These are phyloP conservation scores for Apiotrichum porosum DNA, from an alignment of 1,284 basidiomycete species.

Conservation along the genomic window DNA sequence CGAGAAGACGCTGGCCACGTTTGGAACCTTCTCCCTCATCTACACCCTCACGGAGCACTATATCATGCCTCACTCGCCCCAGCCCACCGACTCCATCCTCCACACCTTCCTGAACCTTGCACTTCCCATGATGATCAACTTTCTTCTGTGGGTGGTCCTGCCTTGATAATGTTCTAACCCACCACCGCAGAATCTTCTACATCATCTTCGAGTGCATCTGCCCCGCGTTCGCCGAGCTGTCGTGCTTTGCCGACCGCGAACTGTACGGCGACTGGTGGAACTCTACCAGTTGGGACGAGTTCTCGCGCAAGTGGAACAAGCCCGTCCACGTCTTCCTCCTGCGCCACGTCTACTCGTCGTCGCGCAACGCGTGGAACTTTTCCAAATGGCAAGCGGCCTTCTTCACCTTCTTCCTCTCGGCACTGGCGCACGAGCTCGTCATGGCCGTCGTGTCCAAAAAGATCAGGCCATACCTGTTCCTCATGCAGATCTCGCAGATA, in stretches of 20 bases:
- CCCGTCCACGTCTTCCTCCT: conserved; percentile 70
- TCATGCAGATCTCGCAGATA: conserved; percentile 74
- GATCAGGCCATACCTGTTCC: conserved; percentile 54
- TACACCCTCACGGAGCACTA: conserved; percentile 88
- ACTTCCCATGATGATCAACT: conserved; percentile 79
- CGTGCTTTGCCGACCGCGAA: conserved; percentile 88
- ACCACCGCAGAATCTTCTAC: conserved; percentile 44
- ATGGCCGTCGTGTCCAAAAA: conserved; percentile 96
- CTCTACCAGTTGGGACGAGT: conserved; percentile 92
- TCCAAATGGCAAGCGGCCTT: conserved; percentile 77
- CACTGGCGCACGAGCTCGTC: conserved; percentile 85
- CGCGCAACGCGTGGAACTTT: conserved; percentile 70
- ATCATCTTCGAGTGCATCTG: conserved; percentile 76
- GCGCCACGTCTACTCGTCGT: conserved; percentile 87
- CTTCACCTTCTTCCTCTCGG: conserved; percentile 84
- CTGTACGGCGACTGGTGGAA: conserved; percentile 99
- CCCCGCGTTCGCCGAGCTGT: conserved; percentile 89
- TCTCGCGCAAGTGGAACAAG: conserved; percentile 93
- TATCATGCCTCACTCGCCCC: conserved; percentile 76
- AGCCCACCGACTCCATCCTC: conserved; percentile 63
- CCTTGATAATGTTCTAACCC: conserved; percentile 1
- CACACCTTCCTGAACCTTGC: conserved; percentile 78
- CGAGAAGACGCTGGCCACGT: conserved; percentile 90
- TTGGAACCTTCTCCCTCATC: conserved; percentile 89
- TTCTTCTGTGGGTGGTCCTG: conserved; percentile 38